Conservation (phyloP, 2,329 filamentous ascomycete species). For the Colletotrichum shisoi region DNA sequence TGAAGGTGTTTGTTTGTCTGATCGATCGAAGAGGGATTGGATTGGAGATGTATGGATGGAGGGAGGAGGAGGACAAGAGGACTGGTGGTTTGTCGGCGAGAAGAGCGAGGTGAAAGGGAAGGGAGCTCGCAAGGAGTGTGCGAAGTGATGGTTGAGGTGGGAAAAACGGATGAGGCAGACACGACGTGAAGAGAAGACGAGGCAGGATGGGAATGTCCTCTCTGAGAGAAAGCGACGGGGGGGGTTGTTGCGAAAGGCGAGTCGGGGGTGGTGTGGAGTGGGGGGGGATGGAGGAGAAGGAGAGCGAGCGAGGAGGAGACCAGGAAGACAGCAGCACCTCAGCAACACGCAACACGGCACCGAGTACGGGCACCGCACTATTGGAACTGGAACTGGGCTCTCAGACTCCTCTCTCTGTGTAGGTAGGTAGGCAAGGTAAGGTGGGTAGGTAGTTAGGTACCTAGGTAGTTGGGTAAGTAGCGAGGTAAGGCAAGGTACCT, state of each 20-base stretch:
- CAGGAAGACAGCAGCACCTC: conserved; percentile 4
- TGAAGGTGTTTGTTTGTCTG: conserved; percentile 35
- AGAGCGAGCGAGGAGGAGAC: conserved; percentile 25
- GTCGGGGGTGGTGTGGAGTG: conserved; percentile 36
- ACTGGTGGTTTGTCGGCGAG: conserved; percentile 32
- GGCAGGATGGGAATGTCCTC: conserved; percentile 41
- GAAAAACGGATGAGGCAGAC: conserved; percentile 39
- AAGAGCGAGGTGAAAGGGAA: conserved; percentile 39
- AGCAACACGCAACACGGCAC: conserved; percentile 6
- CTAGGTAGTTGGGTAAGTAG: no score
- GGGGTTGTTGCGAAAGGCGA: conserved; percentile 39
- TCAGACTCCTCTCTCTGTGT: no score
- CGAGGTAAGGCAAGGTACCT: background rate
- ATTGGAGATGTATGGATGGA: conserved; percentile 27
- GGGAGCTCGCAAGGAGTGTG: conserved; percentile 41
- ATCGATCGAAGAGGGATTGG: conserved; percentile 35
- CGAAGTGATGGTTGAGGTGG: conserved; percentile 38
- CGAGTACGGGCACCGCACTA: background rate
- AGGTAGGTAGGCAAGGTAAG: no score
- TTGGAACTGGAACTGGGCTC: background rate
- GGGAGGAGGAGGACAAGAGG: conserved; percentile 21
- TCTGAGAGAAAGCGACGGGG: conserved; percentile 38
- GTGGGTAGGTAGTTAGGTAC: no score
- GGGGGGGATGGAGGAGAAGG: conserved; percentile 18
- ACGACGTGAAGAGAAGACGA: conserved; percentile 39